Percentiles rank a stretch among this genome's conserved stretches.
phyloP scores from a whole-genome alignment of 345 rosid species.

The Gossypium longicalyx region DNA sequence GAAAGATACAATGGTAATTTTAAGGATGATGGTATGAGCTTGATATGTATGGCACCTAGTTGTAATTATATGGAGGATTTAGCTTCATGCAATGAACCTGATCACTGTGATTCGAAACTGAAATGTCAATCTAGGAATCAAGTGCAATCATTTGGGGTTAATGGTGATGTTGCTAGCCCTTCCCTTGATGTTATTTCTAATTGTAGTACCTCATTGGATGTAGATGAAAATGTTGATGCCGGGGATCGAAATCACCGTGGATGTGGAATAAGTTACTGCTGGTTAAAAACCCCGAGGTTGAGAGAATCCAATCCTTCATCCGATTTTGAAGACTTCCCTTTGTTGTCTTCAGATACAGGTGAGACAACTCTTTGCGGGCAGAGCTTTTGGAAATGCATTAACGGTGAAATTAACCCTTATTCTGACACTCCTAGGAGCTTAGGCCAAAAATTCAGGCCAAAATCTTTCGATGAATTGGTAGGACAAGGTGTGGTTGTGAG shows the following conservation, averaged over 20 bases:
- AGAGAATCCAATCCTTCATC: conserved; percentile 58
- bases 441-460: conserved; percentile 76
- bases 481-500: conserved; percentile 79
- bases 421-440: conserved; percentile 56
- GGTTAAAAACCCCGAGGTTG: conserved; percentile 75
- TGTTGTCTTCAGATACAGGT: conserved; percentile 39
- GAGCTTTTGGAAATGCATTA: conserved; percentile 29
- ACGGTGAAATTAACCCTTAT: conserved; percentile 29
- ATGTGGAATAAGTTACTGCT: conserved; percentile 73
- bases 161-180: conserved; percentile 53
- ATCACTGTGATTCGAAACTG: conserved; percentile 23
- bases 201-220: conserved; percentile 35
- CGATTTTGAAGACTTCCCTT: conserved; percentile 67
- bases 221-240: conserved; percentile 46
- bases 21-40: conserved; percentile 32
- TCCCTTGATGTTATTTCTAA: conserved; percentile 46
- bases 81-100: conserved; percentile 41
- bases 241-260: conserved; percentile 40
- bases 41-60: conserved; percentile 28
- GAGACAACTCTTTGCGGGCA: conserved; percentile 27
- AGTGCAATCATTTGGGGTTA: conserved; percentile 28
- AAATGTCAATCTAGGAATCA: conserved; percentile 27
- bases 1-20: conserved; percentile 29
- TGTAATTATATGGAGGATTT: conserved; percentile 39
- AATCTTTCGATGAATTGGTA: conserved; percentile 67